Conservation (phyloP, 495 filamentous ascomycete genomes). For the Aspergillus baeticus region DNA sequence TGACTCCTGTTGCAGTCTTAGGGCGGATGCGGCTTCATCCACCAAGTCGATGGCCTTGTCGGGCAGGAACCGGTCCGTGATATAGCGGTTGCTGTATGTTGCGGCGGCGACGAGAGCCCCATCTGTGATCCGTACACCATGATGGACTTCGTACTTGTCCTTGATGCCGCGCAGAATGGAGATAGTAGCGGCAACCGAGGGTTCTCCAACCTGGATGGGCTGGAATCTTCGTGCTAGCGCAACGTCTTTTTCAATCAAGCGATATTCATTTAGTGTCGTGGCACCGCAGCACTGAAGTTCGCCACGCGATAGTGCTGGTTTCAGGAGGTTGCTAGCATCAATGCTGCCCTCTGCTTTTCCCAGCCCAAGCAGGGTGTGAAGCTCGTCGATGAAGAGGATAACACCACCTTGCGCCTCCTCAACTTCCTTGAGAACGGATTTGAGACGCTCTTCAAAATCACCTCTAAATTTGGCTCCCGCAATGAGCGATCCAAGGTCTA, state of each 20-base stretch:
- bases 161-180: slow-evolving; percentile 97
- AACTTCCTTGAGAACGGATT: slow-evolving; percentile 87
- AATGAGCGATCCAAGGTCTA: slow-evolving; percentile 89
- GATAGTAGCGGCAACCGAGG: slow-evolving; percentile 86
- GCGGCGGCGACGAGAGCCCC: slow-evolving; percentile 89
- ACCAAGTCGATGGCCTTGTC: slow-evolving; percentile 98
- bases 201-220: slow-evolving; percentile 86
- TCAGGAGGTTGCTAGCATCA: slow-evolving; percentile 92
- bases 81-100: slow-evolving; percentile 90
- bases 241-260: slow-evolving; percentile 92
- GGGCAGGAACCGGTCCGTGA: slow-evolving; percentile 91
- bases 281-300: slow-evolving; percentile 95
- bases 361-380: slow-evolving; percentile 87
- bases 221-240: slow-evolving; percentile 92
- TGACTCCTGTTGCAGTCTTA: slow-evolving; percentile 92
- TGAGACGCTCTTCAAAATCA: slow-evolving; percentile 94
- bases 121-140: slow-evolving; percentile 89
- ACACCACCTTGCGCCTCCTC: slow-evolving; percentile 83
- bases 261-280: slow-evolving; percentile 89
- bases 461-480: slow-evolving; percentile 94
- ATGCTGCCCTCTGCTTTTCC: slow-evolving; percentile 96
- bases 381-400: slow-evolving; percentile 94
- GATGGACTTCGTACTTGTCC: slow-evolving; percentile 94
- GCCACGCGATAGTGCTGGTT: slow-evolving; percentile 88
- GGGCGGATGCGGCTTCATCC: slow-evolving; percentile 89